These are phyloP conservation scores for Eucalyptus coolabah DNA, from an alignment of 345 rosid species.

Conservation along the genomic window DNA sequence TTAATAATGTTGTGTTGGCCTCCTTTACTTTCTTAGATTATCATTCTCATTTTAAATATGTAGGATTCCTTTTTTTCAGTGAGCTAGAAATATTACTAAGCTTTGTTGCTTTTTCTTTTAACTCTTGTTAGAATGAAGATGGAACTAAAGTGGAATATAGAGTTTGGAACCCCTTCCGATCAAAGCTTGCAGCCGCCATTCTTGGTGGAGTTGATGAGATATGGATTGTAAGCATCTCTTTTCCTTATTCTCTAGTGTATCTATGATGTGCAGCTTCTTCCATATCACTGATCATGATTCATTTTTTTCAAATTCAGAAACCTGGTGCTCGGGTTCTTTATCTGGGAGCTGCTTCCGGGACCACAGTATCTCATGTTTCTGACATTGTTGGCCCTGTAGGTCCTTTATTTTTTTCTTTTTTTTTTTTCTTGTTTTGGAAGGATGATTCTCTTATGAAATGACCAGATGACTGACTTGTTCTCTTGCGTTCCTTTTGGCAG, in stretches of 20 bases:
- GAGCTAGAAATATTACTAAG: neutral
- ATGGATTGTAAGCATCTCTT: constrained; percentile 57
- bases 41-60: neutral
- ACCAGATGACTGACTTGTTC: neutral
- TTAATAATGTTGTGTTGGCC: neutral
- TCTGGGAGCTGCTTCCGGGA: constrained; percentile 99
- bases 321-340: constrained; percentile 96
- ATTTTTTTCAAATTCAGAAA: constrained; percentile 28
- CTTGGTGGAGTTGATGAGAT: constrained; percentile 97
- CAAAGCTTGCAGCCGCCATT: constrained; percentile 93
- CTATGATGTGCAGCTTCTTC: neutral
- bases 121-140: constrained; percentile 43
- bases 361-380: constrained; percentile 98
- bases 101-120: neutral
- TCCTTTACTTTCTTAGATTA: neutral
- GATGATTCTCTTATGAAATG: neutral
- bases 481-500: constrained; percentile 12
- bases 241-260: neutral
- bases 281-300: neutral
- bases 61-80: neutral
- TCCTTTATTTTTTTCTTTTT: neutral
- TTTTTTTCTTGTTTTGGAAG: neutral
- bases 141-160: constrained; percentile 91
- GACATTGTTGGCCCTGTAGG: constrained; percentile 96
- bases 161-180: constrained; percentile 96